Percentiles rank a stretch among this genome's conserved stretches.
phyloP scores from a whole-genome alignment of 371 early-diverging fungal species.

The Mortierella sp. region DNA sequence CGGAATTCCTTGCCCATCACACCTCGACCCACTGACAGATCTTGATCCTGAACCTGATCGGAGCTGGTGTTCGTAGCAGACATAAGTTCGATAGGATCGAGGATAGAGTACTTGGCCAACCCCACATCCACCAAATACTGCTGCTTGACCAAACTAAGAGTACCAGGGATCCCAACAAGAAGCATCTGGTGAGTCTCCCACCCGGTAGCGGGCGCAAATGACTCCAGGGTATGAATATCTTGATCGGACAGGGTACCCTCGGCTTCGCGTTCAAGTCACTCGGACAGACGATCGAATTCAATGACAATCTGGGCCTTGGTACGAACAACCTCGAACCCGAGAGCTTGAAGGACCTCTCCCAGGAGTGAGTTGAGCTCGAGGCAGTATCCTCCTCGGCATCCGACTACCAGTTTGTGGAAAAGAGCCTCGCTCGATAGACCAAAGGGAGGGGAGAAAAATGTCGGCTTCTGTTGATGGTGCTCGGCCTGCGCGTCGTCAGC shows the following conservation, averaged over 20 bases:
- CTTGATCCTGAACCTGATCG: neutral
- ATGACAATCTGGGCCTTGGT: constrained; percentile 13
- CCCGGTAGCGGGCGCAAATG: neutral
- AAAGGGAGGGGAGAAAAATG: neutral
- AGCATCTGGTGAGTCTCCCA: constrained; percentile 10
- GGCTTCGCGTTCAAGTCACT: neutral
- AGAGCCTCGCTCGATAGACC: constrained; percentile 5
- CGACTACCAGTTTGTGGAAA: constrained; percentile 9
- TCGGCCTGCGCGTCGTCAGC: neutral
- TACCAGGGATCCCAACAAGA: neutral
- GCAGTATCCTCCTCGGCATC: constrained; percentile 23
- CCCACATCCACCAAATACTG: constrained; percentile 10
- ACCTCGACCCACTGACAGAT: neutral
- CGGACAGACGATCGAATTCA: neutral
- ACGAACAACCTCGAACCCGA: constrained; percentile 11
- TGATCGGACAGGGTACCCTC: neutral
- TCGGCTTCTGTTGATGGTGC: neutral
- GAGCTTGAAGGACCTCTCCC: neutral
- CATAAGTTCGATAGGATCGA: neutral
- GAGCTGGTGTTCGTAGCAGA: neutral
- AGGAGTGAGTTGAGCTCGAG: constrained; percentile 9
- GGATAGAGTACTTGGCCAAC: constrained; percentile 17
- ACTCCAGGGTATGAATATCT: neutral
- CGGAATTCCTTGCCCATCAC: constrained; percentile 15
- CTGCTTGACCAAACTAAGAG: neutral